A percentile compares a stretch with the other conserved stretches of the same genome.
Evolutionary conservation across 352 stramenopile genomes (phyloP).

Genomic region (Phytophthora boehmeriae): DNA sequence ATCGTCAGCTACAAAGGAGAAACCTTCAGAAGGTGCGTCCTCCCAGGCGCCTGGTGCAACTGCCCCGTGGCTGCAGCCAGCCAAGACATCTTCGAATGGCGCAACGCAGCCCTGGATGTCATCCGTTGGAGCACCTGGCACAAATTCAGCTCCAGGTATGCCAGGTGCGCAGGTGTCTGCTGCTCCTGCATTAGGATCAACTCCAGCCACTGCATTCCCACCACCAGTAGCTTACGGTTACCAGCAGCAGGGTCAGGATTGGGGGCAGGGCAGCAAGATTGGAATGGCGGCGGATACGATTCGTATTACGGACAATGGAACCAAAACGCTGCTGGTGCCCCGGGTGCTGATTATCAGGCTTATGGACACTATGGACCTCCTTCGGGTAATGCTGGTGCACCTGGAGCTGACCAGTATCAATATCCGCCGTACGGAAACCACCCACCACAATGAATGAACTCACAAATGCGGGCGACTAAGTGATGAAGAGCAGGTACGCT

Average conservation of each 20-base stretch:
- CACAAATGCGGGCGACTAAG: conserved; percentile 19
- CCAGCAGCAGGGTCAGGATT: conserved; percentile 39
- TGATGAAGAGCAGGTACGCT: conserved; percentile 30
- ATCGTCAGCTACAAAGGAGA: conserved; percentile 55
- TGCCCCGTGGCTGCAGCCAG: conserved; percentile 75
- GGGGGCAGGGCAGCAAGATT: conserved; percentile 37
- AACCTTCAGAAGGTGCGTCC: conserved; percentile 9
- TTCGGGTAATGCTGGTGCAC: conserved; percentile 19
- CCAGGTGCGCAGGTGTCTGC: conserved; percentile 27
- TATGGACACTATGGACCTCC: conserved; percentile 43
- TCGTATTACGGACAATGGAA: conserved; percentile 61
- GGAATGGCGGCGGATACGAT: conserved; percentile 48
- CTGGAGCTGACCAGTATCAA: conserved; percentile 49
- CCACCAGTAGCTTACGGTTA: conserved; percentile 53
- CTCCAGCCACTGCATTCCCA: conserved; percentile 56
- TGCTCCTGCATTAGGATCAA: conserved; percentile 37
- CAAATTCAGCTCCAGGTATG: conserved; percentile 12
- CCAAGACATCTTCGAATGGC: conserved; percentile 45
- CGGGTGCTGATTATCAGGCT: conserved; percentile 36
- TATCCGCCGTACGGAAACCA: conserved; percentile 46
- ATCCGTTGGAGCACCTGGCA: conserved; percentile 40
- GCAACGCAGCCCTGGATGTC: conserved; percentile 74
- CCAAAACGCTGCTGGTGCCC: conserved; percentile 23
- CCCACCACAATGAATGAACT: conserved; percentile 31
- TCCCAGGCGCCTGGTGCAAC: conserved; percentile 16